Percentiles rank a stretch among this genome's conserved stretches.
phyloP scores from a whole-genome alignment of 1,284 basidiomycete genomes.

The Peniophora sp. region DNA sequence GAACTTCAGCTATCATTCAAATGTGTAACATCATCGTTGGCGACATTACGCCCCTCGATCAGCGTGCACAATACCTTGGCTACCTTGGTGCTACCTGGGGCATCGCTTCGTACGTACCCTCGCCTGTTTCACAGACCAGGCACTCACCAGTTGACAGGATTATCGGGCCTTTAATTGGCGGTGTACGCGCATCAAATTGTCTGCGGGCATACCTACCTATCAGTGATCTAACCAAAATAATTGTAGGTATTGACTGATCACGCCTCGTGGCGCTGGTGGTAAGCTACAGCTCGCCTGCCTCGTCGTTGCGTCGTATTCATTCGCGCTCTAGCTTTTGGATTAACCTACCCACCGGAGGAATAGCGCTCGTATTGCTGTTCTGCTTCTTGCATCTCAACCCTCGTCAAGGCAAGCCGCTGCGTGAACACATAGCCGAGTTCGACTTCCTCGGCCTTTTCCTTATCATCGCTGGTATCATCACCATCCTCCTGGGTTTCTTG shows the following conservation, averaged over 20 bases:
- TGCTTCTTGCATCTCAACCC: conserved; percentile 83
- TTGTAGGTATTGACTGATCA: conserved; percentile 55
- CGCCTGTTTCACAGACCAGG: not conserved
- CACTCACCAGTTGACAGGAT: conserved; percentile 37
- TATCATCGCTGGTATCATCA: conserved; percentile 66
- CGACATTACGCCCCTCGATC: conserved; percentile 72
- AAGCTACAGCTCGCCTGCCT: too few species aligned
- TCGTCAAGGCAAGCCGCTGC: conserved; percentile 47
- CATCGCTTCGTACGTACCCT: conserved; percentile 47
- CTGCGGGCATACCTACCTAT: too few species aligned
- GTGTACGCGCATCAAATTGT: conserved; percentile 22
- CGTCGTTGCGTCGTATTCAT: too few species aligned
- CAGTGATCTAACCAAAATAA: too few species aligned
- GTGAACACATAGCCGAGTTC: conserved; percentile 57
- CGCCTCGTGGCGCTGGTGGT: conserved; percentile 66
- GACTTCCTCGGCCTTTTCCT: conserved; percentile 72
- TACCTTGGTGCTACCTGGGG: conserved; percentile 77
- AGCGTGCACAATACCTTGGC: conserved; percentile 74
- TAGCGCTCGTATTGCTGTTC: conserved; percentile 47
- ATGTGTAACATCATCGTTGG: conserved; percentile 66
- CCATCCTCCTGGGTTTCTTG: conserved; percentile 80
- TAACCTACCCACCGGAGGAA: conserved; percentile 38
- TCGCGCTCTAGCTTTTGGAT: not conserved
- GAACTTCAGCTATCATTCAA: conserved; percentile 42
- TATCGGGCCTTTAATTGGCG: conserved; percentile 68